Evolutionary conservation across 768 basidiomycete genomes (phyloP), one percentile per base, ranked within the genome.

Genomic region (Boletus huronensis): DNA sequence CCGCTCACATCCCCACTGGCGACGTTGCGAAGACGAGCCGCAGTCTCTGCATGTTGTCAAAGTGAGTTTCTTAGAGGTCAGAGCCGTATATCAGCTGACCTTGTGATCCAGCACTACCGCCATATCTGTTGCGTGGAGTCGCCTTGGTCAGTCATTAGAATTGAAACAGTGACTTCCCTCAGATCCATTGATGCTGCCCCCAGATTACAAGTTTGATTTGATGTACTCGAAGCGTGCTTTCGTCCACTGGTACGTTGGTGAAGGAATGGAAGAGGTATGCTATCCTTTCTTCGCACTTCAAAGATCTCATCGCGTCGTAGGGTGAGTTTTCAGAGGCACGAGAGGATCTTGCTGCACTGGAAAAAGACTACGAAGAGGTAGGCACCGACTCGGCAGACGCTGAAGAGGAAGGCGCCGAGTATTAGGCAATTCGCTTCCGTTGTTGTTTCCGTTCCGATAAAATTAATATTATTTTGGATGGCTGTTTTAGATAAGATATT

Each of bases 271-370:
- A 71, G 96, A 98, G 79, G 82, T 77, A 57, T 31, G 71, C 59
- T 9, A 8, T 48, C 47, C 52, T 17, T 38, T 53, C 17, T 34
- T 59, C 35, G 50, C 25, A 17, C 16, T 52, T 41, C 28, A 50
- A 40, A 9, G 19, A 11, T 14, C 61, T 65, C 17, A 70, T 39
- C 14, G 11, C 4, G 25, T 42, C 51, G n/a, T 47, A 83, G 78
- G 96, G 96, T 74, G 96, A 98, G 76, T 98, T 98, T 77, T 94
- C 93, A 44, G 95, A 97, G 76, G 96, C 96, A 43, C 89, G 95
- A 63, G 96, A 98, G 72, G 96, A 98, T 76, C 85, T 98, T 58
- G 96, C 96, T 40, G 96, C 96, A 7, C 83, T 98, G 55, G 95
- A 98, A 77, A 95, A 91, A 72, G 93, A 93, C 71, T 93, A 93